Conservation (phyloP, 306 rosid species). For the Carpinus viminea region DNA sequence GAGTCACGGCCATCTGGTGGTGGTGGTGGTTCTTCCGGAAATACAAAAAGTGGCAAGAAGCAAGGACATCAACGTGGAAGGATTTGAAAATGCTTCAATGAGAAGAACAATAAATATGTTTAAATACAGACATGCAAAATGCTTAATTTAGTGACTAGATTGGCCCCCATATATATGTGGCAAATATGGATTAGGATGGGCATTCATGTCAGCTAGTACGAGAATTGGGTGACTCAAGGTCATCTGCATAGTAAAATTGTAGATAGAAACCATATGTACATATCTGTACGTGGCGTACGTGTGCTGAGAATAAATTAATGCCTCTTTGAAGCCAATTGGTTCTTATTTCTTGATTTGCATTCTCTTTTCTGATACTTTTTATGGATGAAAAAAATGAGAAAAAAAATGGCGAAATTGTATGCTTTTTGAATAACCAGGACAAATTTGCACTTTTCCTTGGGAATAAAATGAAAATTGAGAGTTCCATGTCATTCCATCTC, state of each 20-base stretch:
- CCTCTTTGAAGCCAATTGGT: not conserved
- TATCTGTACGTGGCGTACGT: conserved; percentile 10
- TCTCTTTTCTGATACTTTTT: not conserved
- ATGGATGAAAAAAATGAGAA: not conserved
- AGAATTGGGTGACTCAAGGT: not conserved
- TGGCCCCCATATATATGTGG: not conserved
- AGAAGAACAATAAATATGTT: conserved; percentile 2
- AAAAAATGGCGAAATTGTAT: not conserved
- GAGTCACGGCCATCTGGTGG: conserved; percentile 22
- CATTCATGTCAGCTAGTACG: not conserved
- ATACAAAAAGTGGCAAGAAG: conserved; percentile 33
- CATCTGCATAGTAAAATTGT: conserved; percentile 6
- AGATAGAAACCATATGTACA: conserved; percentile 28
- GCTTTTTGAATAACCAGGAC: not conserved
- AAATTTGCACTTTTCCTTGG: not conserved
- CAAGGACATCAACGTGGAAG: conserved; percentile 22
- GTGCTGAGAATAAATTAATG: conserved; percentile 13
- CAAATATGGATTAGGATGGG: not conserved
- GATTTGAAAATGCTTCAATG: conserved; percentile 16
- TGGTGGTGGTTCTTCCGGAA: conserved; percentile 23
- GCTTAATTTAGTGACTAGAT: not conserved
- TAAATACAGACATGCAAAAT: not conserved
- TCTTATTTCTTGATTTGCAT: not conserved
- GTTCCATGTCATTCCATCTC: not conserved
- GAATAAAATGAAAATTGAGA: not conserved